Evolutionary conservation across 352 stramenopile species (phyloP).

Genomic region (Globisporangium perplexum): DNA sequence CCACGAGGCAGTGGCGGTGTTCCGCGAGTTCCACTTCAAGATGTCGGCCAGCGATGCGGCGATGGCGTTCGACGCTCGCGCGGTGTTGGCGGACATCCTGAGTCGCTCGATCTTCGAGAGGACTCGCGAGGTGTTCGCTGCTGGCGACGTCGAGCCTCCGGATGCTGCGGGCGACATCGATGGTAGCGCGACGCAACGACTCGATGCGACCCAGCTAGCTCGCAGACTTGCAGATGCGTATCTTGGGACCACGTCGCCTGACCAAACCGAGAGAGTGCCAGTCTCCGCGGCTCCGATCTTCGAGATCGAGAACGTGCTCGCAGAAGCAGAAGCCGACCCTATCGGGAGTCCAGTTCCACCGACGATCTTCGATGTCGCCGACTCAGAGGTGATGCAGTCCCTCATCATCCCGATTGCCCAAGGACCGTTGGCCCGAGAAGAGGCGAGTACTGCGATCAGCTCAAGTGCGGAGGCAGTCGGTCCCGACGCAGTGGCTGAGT

Average conservation of each 20-base stretch:
- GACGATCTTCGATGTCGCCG: conserved; percentile 46
- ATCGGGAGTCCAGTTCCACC: conserved; percentile 10
- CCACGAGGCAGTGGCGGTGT: conserved; percentile 50
- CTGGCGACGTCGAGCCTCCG: neutral
- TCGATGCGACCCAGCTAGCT: neutral
- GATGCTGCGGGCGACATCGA: neutral
- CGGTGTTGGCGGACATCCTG: neutral
- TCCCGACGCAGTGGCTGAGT: neutral
- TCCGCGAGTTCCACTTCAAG: conserved; percentile 27
- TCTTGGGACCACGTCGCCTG: neutral
- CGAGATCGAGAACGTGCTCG: conserved; percentile 24
- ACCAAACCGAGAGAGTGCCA: neutral
- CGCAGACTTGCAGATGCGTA: neutral
- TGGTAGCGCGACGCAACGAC: too few species aligned
- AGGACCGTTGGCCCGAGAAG: neutral
- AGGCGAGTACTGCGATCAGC: neutral
- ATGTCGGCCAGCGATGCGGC: neutral
- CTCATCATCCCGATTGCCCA: neutral
- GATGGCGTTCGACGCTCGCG: neutral
- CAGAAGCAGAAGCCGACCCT: neutral
- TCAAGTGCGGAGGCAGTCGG: neutral
- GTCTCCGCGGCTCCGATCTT: conserved; percentile 21
- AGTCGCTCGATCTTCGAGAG: conserved; percentile 6
- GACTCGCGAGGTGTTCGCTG: conserved; percentile 12
- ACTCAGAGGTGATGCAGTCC: conserved; percentile 48